Conservation (phyloP, 176 grass and related monocot genomes). For the Miscanthus lutarioriparius region DNA sequence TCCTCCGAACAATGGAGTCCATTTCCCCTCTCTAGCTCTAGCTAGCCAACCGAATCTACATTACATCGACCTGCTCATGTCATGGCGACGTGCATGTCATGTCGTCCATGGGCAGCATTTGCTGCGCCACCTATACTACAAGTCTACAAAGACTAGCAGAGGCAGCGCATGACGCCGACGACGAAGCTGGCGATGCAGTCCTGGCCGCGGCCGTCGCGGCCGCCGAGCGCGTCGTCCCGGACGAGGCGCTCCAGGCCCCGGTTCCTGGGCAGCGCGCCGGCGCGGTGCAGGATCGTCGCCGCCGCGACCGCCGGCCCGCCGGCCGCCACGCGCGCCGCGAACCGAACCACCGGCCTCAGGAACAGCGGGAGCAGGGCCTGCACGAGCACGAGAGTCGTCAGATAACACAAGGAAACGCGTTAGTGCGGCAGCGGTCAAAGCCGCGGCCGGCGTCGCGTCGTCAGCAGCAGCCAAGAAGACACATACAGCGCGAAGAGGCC, state of each 20-base stretch:
- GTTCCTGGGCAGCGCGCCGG: slow-evolving; percentile 71
- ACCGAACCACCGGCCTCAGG: slow-evolving; percentile 39
- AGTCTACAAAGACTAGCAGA: slow-evolving; percentile 36
- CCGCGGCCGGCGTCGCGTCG: no score
- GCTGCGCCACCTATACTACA: no score
- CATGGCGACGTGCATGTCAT: background rate
- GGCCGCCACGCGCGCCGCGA: slow-evolving; percentile 42
- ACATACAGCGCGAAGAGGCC: background rate
- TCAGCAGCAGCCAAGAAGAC: background rate
- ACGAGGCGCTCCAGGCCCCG: slow-evolving; percentile 53
- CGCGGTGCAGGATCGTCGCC: slow-evolving; percentile 63
- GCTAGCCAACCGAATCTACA: background rate
- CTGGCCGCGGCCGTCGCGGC: background rate
- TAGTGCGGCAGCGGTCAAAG: background rate
- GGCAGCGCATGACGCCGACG: slow-evolving; percentile 50
- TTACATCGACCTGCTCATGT: background rate
- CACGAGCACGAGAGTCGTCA: background rate
- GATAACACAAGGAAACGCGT: background rate
- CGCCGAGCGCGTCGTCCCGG: slow-evolving; percentile 34
- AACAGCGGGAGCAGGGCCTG: slow-evolving; percentile 56
- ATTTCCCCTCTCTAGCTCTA: background rate
- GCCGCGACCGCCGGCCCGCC: slow-evolving; percentile 36
- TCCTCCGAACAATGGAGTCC: background rate
- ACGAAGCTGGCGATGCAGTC: slow-evolving; percentile 56
- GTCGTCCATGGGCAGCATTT: background rate